phyloP scores from a whole-genome alignment of 2,329 filamentous ascomycete genomes.

The Fusarium domesticum region DNA sequence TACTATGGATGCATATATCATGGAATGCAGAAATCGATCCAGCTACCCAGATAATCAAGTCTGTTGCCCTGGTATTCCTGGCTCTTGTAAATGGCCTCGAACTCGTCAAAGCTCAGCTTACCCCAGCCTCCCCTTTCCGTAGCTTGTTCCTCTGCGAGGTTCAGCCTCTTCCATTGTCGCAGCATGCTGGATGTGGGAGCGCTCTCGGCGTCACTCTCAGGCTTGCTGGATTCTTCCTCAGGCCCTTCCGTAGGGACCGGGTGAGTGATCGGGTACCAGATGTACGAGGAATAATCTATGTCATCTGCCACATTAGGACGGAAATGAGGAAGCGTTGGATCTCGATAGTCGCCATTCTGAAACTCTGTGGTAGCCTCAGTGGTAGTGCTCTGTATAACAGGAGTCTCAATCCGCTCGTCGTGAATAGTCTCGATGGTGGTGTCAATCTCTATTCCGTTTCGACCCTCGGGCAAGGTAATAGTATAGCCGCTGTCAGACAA shows the following conservation, averaged over 20 bases:
- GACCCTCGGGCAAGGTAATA: constrained; percentile 33
- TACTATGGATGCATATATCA: too few species aligned
- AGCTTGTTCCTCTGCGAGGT: constrained; percentile 66
- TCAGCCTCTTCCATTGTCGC: constrained; percentile 53
- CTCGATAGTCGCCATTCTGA: constrained; percentile 37
- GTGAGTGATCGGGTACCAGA: constrained; percentile 26
- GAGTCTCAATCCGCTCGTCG: constrained; percentile 16
- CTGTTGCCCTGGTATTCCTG: constrained; percentile 60
- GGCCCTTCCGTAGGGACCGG: neutral
- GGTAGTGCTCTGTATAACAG: neutral
- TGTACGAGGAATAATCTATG: constrained; percentile 9
- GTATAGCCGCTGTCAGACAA: constrained; percentile 46
- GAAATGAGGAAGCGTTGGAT: constrained; percentile 68
- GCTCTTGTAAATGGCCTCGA: constrained; percentile 70
- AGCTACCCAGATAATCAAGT: constrained; percentile 79
- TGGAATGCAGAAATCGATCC: constrained; percentile 80
- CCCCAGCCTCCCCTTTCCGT: constrained; percentile 74
- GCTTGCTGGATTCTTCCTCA: constrained; percentile 3
- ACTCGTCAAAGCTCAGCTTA: constrained; percentile 73
- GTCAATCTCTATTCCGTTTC: constrained; percentile 35
- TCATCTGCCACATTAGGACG: constrained; percentile 50
- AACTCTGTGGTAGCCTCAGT: neutral
- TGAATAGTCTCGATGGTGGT: constrained; percentile 24
- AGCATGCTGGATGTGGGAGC: constrained; percentile 36
- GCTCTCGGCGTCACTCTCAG: constrained; percentile 15